Conservation (phyloP, 2,329 filamentous ascomycete species). For the Calonectria ilicicola region DNA sequence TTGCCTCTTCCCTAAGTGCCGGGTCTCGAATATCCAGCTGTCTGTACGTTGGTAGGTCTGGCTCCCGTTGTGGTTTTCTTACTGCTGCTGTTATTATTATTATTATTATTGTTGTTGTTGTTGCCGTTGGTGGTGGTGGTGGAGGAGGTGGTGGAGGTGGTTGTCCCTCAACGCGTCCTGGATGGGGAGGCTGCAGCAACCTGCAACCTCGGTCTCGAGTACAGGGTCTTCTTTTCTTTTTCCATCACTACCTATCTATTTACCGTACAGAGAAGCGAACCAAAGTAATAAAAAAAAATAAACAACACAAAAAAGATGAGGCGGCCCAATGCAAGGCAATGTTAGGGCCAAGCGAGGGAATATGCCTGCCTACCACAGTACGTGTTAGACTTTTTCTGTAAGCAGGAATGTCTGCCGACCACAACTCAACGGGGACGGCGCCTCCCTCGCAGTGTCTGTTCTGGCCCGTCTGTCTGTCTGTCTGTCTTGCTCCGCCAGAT, state of each 20-base stretch:
- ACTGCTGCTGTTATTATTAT: not conserved
- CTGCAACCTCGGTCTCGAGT: not conserved
- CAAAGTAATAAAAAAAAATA: not conserved
- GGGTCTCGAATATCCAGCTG: constrained; percentile 5
- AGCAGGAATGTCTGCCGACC: constrained; percentile 26
- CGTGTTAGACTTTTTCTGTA: constrained; percentile 32
- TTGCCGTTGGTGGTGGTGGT: not conserved
- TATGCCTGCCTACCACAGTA: constrained; percentile 21
- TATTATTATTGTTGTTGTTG: not conserved
- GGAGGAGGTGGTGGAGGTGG: not conserved
- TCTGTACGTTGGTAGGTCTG: not conserved
- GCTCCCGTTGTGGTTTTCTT: not conserved
- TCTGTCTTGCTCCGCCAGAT: constrained; percentile 10
- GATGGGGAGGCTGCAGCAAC: not conserved
- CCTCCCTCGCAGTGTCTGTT: constrained; percentile 27
- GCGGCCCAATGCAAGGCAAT: not conserved
- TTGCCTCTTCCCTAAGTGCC: constrained; percentile 21
- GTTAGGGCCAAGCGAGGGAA: constrained; percentile 14
- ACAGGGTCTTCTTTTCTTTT: not conserved
- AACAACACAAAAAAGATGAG: constrained; percentile 2
- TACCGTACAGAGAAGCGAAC: not conserved
- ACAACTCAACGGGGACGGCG: constrained; percentile 38
- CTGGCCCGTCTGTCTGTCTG: constrained; percentile 2
- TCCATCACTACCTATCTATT: not conserved
- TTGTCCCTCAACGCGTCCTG: not conserved